Evolutionary conservation across 805 yeast species (phyloP), one percentile per base, ranked within the genome.

Genomic region (Ogataea angusta): DNA sequence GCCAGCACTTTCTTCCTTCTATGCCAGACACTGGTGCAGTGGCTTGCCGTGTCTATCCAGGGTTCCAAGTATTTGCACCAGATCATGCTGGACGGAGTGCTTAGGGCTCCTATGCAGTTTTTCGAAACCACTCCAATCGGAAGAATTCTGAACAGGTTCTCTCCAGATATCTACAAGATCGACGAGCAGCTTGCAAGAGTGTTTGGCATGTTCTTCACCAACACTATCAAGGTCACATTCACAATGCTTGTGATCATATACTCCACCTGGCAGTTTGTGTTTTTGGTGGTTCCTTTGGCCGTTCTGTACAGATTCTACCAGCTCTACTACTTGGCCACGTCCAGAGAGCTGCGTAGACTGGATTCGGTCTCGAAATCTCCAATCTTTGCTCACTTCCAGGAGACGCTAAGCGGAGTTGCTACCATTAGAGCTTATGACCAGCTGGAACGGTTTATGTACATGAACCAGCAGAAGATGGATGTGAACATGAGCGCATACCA

Each of bases 101-200:
- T 91, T 45, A 74, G 90, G 49, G 93, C 96, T 0, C 97, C 97
- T 47, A 91, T 90, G 97, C 75, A 87, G 23, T 90, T 91, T 62
- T 90, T 90, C 58, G 98, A 90, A 64, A 88, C 96, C 2, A 90
- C 98, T 0, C 98, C 97, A 41, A 80, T 89, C 49, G 98, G 98
- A 26, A 76, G 98, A 67, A 78, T 90, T 42, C 69, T 89, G 62
- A 90, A 90, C 68, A 73, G 98, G 60, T 90, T 90, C 61, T 86
- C 96, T 3, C 89, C 80, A 60, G 98, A 90, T 70, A 77, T 90
- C 38, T 86, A 86, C 66, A 85, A 85, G 60, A 79, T 91, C 47
- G 98, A 90, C 66, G 95, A 87, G 58, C 69, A 71, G 21, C 67
- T 79, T 47, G 85, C 87, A 10, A 72, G 89, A 62, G 82, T 82